phyloP scores from a whole-genome alignment of 1,139 yeast genomes.

The Hyphopichia fennica region DNA sequence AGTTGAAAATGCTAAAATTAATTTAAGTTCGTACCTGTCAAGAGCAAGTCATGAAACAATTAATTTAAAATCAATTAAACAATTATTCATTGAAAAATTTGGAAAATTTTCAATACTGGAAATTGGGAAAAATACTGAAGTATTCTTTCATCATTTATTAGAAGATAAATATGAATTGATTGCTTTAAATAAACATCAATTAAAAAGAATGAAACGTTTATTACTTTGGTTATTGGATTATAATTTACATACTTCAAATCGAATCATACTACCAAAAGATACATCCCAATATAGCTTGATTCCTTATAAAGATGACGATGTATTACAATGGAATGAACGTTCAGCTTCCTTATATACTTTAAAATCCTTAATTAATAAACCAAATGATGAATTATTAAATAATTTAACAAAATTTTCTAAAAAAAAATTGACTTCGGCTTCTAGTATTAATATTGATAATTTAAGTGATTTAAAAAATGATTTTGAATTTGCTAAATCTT shows the following conservation, averaged over 20 bases:
- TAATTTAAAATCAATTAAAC: constrained; percentile 26
- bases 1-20: constrained; percentile 33
- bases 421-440: constrained; percentile 1
- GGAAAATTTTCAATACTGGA: constrained; percentile 24
- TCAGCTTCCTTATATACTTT: not conserved
- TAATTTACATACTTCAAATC: constrained; percentile 35
- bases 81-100: constrained; percentile 23
- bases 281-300: constrained; percentile 9
- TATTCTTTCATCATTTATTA: constrained; percentile 26
- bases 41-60: constrained; percentile 33
- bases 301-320: constrained; percentile 34
- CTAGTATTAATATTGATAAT: constrained; percentile 4
- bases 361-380: not conserved
- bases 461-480: constrained; percentile 14
- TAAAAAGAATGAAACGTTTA: constrained; percentile 36
- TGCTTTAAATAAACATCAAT: constrained; percentile 27
- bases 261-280: constrained; percentile 15
- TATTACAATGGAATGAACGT: constrained; percentile 36
- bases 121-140: constrained; percentile 35
- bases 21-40: constrained; percentile 30
- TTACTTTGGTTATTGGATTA: constrained; percentile 39
- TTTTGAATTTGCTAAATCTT: constrained; percentile 16
- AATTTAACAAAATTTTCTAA: constrained; percentile 24
- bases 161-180: constrained; percentile 29
- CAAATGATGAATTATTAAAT: constrained; percentile 10